Evolutionary conservation across 2,329 filamentous ascomycete genomes (phyloP), one percentile per base, ranked within the genome.

Genomic region (Zasmidium cellare): DNA sequence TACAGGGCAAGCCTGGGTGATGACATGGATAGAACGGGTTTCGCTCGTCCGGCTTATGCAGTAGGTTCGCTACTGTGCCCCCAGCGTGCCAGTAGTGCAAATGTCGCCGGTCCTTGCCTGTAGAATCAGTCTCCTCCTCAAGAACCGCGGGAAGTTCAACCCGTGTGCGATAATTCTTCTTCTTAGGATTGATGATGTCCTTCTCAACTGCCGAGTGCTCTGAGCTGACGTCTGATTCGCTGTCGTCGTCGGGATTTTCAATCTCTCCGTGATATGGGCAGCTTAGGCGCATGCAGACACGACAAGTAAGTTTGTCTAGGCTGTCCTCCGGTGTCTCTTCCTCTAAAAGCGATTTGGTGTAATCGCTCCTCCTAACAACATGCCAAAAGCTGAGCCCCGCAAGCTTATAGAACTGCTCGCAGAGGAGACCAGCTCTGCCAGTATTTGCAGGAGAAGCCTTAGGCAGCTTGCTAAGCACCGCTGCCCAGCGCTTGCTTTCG

Each of bases 1-100:
- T 82, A 71, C 89, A 92, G 1, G 85, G 81, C 2, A 50, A 57
- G 0, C 88, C 88, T 24, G 86, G 82, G 66, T 92, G 89, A 52
- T 81, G 80, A 67, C 89, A 92, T 2, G 88, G 86, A 56, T 86
- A 83, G 51, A 84, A 82, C 1, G 83, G 77, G 31, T 83, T 81
- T 38, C 84, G 80, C 16, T 80, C 75, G n/a, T 59, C 53, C 12
- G 59, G 49, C n/a, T 52, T 54, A 51, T 24, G 53, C 38, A 56
- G 53, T 11, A 65, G 53, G 23, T 47, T 56, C 7, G 51, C 55
- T 31, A 53, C 58, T 45, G 44, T 6, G 1, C 57, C n/a, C n/a
- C n/a, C 62, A 46, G 44, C 58, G 5, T 59, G 53, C 66, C 66
- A 70, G 28, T 63, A 62, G 9, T 60, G 46, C 5, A 62, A 47